These are phyloP conservation scores for Clonostachys rhizophaga DNA, from an alignment of 2,329 filamentous ascomycete species.

Conservation along the genomic window DNA sequence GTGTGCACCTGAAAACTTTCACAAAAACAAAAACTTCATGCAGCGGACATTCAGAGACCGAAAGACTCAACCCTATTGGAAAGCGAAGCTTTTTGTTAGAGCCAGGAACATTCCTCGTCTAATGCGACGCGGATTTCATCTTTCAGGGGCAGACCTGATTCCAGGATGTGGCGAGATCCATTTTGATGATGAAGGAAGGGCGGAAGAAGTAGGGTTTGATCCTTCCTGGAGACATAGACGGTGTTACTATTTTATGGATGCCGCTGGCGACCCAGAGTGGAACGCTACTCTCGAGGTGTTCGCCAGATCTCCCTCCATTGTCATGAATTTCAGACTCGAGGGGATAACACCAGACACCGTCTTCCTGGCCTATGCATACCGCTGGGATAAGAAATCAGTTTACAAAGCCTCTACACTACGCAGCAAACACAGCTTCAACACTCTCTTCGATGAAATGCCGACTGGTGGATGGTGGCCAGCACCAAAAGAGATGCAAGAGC, in stretches of 20 bases:
- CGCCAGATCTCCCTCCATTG: background rate
- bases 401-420: background rate
- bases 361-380: background rate
- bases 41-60: background rate
- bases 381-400: background rate
- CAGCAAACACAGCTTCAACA: no score
- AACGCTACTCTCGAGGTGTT: background rate
- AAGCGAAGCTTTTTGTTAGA: background rate
- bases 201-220: no score
- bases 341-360: background rate
- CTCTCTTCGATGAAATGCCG: no score
- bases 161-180: background rate
- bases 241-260: background rate
- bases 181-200: no score
- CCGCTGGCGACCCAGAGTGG: background rate
- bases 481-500: no score
- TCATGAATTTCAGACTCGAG: background rate
- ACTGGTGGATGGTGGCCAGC: no score
- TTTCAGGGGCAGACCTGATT: background rate
- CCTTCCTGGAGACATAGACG: background rate
- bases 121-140: background rate
- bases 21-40: no score
- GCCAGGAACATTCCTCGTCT: background rate
- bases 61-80: background rate
- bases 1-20: no score